Percentiles rank a stretch among this genome's conserved stretches.
Conservation (phyloP, 1,139 yeast genomes). For the Geotrichum siamense region DNA sequence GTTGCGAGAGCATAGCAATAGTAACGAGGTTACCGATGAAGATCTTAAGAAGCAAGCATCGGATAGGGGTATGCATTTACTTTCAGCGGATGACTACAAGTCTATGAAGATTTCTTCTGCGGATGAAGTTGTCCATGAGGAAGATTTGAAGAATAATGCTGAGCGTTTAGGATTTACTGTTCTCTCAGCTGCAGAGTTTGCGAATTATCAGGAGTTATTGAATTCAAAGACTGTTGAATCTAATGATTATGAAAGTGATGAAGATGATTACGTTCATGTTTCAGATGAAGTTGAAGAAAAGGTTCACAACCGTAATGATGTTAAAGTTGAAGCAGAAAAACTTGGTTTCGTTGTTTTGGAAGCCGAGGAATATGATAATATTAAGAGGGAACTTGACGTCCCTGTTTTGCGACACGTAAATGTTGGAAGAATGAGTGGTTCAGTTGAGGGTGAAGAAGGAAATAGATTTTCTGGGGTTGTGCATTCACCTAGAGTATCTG, state of each 20-base stretch:
- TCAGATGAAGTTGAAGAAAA: slow-evolving; percentile 22
- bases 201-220: slow-evolving; percentile 16
- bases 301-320: slow-evolving; percentile 18
- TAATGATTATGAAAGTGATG: neutral
- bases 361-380: slow-evolving; percentile 28
- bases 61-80: slow-evolving; percentile 13
- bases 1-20: slow-evolving; percentile 8
- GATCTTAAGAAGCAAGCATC: slow-evolving; percentile 25
- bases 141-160: slow-evolving; percentile 12
- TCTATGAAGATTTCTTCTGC: slow-evolving; percentile 9
- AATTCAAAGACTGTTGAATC: neutral
- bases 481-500: slow-evolving; percentile 11
- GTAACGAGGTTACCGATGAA: slow-evolving; percentile 22
- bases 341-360: slow-evolving; percentile 40
- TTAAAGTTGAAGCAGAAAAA: slow-evolving; percentile 21
- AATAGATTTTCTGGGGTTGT: slow-evolving; percentile 9
- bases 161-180: slow-evolving; percentile 24
- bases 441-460: neutral
- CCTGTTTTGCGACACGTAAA: slow-evolving; percentile 18
- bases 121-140: slow-evolving; percentile 8
- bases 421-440: slow-evolving; percentile 18
- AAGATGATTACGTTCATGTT: slow-evolving; percentile 25
- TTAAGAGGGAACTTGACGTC: slow-evolving; percentile 19
- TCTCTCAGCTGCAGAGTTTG: slow-evolving; percentile 25
- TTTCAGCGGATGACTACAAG: slow-evolving; percentile 20